Conservation (phyloP, 306 rosid genomes). For the Datisca glomerata region DNA sequence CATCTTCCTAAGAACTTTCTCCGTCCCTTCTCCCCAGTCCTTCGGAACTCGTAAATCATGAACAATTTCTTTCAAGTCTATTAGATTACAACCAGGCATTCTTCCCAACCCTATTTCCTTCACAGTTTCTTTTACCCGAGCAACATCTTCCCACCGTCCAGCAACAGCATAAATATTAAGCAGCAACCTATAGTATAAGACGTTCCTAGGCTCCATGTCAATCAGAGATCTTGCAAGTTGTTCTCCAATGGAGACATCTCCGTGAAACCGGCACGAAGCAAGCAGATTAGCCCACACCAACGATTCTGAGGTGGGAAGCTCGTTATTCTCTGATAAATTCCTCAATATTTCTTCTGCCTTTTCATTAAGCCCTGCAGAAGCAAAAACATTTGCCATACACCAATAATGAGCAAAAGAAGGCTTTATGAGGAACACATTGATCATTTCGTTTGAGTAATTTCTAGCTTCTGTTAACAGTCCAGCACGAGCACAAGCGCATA, state of each 20-base stretch:
- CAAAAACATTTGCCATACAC: constrained; percentile 65
- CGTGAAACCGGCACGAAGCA: constrained; percentile 37
- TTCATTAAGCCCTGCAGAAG: constrained; percentile 26
- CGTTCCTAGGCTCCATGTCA: constrained; percentile 43
- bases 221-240: constrained; percentile 39
- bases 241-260: constrained; percentile 44
- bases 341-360: constrained; percentile 40
- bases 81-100: constrained; percentile 50
- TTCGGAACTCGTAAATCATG: constrained; percentile 36
- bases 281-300: constrained; percentile 48
- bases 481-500: constrained; percentile 69
- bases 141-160: constrained; percentile 59
- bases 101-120: constrained; percentile 32
- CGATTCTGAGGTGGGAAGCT: constrained; percentile 24
- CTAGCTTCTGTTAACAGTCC: constrained; percentile 36
- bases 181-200: constrained; percentile 40
- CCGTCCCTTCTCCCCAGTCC: constrained; percentile 21
- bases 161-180: constrained; percentile 53
- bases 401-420: constrained; percentile 70
- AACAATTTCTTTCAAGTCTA: constrained; percentile 54
- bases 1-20: constrained; percentile 5
- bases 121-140: constrained; percentile 33
- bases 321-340: constrained; percentile 28
- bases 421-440: constrained; percentile 25
- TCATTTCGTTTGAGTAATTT: constrained; percentile 47